Conservation (phyloP, 306 rosid species). For the Trifolium pratense region DNA sequence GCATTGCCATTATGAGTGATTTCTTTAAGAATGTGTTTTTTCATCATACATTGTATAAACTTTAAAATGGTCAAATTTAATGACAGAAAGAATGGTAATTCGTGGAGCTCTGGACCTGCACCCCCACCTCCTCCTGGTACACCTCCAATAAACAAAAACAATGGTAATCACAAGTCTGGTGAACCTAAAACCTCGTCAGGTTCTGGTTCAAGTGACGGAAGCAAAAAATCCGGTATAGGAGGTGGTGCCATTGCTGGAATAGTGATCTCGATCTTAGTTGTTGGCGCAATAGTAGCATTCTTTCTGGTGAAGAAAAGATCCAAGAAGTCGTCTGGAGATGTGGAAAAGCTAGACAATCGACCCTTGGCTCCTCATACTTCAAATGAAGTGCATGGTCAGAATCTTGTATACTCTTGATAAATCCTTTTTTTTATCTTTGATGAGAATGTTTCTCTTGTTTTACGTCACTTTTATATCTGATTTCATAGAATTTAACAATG, state of each 20-base stretch:
- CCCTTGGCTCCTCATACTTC: slow-evolving; percentile 69
- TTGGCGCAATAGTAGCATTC: slow-evolving; percentile 77
- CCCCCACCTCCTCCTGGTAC: slow-evolving; percentile 99
- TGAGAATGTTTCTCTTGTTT: not conserved
- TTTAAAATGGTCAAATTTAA: slow-evolving; percentile 41
- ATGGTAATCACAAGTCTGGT: slow-evolving; percentile 61
- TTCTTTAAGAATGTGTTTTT: slow-evolving; percentile 14
- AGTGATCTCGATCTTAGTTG: slow-evolving; percentile 77
- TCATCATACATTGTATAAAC: slow-evolving; percentile 29
- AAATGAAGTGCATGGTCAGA: slow-evolving; percentile 67
- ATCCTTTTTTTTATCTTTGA: slow-evolving; percentile 19
- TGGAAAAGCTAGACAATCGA: slow-evolving; percentile 71
- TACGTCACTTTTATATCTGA: not conserved
- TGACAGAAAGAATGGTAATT: slow-evolving; percentile 77
- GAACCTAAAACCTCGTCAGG: slow-evolving; percentile 52
- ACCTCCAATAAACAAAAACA: slow-evolving; percentile 58
- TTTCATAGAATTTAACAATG: slow-evolving; percentile 5
- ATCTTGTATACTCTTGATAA: slow-evolving; percentile 33
- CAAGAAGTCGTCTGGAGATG: slow-evolving; percentile 64
- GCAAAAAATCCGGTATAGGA: slow-evolving; percentile 85
- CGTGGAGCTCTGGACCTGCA: slow-evolving; percentile 89
- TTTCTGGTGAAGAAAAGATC: slow-evolving; percentile 77
- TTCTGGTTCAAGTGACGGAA: slow-evolving; percentile 52
- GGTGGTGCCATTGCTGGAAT: slow-evolving; percentile 95
- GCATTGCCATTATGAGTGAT: slow-evolving; percentile 45